A percentile compares a stretch with the other conserved stretches of the same genome.
Conservation (phyloP, 345 rosid genomes). For the Salix viminalis region DNA sequence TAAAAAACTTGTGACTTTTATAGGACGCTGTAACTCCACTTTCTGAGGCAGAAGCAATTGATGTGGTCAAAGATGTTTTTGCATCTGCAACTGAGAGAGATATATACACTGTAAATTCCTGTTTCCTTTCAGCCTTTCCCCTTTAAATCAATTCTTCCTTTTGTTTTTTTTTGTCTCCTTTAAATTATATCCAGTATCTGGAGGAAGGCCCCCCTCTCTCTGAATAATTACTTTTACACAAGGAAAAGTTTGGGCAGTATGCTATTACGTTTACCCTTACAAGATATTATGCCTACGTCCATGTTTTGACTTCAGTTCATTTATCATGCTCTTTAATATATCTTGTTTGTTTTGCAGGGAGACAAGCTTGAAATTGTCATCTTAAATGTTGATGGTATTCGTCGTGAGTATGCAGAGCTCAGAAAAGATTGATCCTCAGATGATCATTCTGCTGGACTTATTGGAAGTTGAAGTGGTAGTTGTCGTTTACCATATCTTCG, state of each 20-base stretch:
- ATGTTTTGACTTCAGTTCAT: neutral
- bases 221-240: neutral
- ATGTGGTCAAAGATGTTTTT: constrained; percentile 83
- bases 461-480: neutral
- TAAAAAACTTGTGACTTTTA: constrained; percentile 4
- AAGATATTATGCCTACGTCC: neutral
- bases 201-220: neutral
- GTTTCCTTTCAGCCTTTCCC: neutral
- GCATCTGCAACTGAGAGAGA: constrained; percentile 98
- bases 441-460: neutral
- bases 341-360: constrained; percentile 44
- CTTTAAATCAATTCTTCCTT: neutral
- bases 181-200: neutral
- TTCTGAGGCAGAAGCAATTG: constrained; percentile 77
- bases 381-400: constrained; percentile 67
- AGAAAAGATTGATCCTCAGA: constrained; percentile 59
- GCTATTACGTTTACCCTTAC: neutral
- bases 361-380: constrained; percentile 81
- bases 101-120: constrained; percentile 76
- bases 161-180: too few relatives aligned
- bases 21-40: constrained; percentile 97
- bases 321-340: neutral
- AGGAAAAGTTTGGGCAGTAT: neutral
- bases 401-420: constrained; percentile 65
- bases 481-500: neutral